Conservation (phyloP, 371 early-diverging fungal genomes). For the Dichotomocladium elegans region DNA sequence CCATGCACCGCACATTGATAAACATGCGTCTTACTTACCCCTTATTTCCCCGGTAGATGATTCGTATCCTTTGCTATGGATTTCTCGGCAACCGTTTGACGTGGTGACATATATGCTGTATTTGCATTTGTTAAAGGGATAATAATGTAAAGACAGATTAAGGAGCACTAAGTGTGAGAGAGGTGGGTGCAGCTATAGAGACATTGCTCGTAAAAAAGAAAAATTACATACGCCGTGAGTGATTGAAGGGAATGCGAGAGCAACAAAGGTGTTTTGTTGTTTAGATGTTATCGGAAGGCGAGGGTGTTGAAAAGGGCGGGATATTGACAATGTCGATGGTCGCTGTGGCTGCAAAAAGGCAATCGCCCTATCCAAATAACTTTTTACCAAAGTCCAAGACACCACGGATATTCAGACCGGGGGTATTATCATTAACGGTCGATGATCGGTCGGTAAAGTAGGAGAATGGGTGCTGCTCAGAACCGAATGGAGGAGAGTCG, state of each 20-base stretch:
- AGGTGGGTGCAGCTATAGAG: no score
- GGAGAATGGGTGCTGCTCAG: conserved; percentile 37
- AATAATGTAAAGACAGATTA: no score
- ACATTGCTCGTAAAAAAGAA: not conserved
- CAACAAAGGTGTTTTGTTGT: not conserved
- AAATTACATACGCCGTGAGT: not conserved
- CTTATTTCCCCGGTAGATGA: no score
- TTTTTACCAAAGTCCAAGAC: conserved; percentile 25
- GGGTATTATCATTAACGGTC: conserved; percentile 5
- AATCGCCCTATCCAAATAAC: conserved; percentile 13
- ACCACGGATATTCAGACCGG: conserved; percentile 13
- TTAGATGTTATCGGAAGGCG: not conserved
- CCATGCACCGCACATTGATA: no score
- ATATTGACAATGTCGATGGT: not conserved
- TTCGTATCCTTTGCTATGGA: no score
- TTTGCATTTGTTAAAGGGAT: no score
- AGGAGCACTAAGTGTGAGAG: no score
- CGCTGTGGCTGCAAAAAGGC: no score
- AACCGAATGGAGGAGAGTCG: conserved; percentile 29
- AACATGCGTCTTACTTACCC: no score
- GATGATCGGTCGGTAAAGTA: conserved; percentile 22
- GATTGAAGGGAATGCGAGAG: not conserved
- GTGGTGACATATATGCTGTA: no score
- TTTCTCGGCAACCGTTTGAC: no score
- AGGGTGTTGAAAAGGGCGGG: not conserved